Base-by-base conservation (phyloP, 2,329 filamentous ascomycete species). In the Xylariaceae sp. region DNA sequence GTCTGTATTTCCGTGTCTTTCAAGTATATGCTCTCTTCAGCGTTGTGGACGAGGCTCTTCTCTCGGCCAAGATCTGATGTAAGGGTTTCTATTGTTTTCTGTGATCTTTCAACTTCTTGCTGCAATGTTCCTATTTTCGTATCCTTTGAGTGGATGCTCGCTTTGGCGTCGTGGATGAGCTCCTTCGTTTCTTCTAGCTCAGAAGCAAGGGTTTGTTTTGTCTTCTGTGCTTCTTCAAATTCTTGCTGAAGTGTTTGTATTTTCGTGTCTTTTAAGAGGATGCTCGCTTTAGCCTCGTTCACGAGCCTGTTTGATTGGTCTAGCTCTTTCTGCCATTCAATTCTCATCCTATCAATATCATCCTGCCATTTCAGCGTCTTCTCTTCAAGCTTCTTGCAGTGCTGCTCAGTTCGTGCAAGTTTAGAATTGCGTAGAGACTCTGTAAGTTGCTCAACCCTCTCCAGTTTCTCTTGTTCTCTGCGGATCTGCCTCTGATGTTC, bases 341-440 rank as follows among this genome's bases (percentile, higher is more conserved):
- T 26, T 23, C 23, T 50, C 31, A 31, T 53, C 29, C 31, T n/a
- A 21, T 17, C 14, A 8, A 37, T 24, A 14, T 44, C 28, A 11
- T 49, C 36, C 8, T 48, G 23, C 29, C 29, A 45, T 8, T 28
- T 48, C 3, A 14, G 19, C 11, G 19, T 46, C 8, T 41, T 58
- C 8, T 46, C 40, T 43, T 44, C 29, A 14, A 53, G 23, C 7
- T 6, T 26, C 28, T 44, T 29, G 6, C n/a, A 26, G 16, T 44
- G 29, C 47, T 49, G 43, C 19, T 44, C 7, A 6, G 26, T 36
- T n/a, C 49, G 44, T 49, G 53, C 28, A 6, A 47, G 19, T 28
- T 53, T 58, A 17, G 31, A 41, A 6, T 28, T 29, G 3, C 26
- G 29, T 3, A 39, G 39, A 23, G 24, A 44, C 33, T 39, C 43